phyloP scores from a whole-genome alignment of 1,139 yeast species.

The Geotrichum carabidarum region DNA sequence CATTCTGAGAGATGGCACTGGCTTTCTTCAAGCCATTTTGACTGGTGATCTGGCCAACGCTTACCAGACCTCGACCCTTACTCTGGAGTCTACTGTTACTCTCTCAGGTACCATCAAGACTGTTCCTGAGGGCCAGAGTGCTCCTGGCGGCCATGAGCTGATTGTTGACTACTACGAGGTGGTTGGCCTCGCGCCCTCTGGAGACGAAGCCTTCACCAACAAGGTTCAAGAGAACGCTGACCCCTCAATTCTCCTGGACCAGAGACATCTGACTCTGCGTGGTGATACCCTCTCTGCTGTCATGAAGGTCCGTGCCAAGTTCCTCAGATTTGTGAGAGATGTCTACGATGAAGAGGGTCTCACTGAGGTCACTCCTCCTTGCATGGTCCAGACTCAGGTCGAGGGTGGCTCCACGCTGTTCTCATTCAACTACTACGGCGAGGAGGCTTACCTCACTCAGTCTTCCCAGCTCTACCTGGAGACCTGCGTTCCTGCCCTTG shows the following conservation, averaged over 20 bases:
- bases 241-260: constrained; percentile 85
- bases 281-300: constrained; percentile 95
- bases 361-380: constrained; percentile 95
- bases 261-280: constrained; percentile 89
- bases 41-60: constrained; percentile 91
- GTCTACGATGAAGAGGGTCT: constrained; percentile 71
- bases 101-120: constrained; percentile 75
- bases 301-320: constrained; percentile 87
- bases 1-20: constrained; percentile 93
- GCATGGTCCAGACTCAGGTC: constrained; percentile 99
- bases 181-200: constrained; percentile 91
- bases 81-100: constrained; percentile 78
- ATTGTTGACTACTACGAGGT: constrained; percentile 84
- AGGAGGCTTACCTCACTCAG: constrained; percentile 94
- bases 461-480: constrained; percentile 95
- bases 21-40: constrained; percentile 80
- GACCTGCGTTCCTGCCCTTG: constrained; percentile 91
- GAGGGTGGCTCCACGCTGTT: constrained; percentile 98
- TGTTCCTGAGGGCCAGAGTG: constrained; percentile 92
- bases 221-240: constrained; percentile 90
- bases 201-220: constrained; percentile 93
- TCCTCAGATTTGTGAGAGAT: constrained; percentile 68
- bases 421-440: constrained; percentile 90
- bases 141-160: constrained; percentile 97
- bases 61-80: constrained; percentile 73